Percentiles rank a stretch among this genome's conserved stretches.
phyloP scores from a whole-genome alignment of 495 filamentous ascomycete genomes.

The Podospora pseudoanserina region DNA sequence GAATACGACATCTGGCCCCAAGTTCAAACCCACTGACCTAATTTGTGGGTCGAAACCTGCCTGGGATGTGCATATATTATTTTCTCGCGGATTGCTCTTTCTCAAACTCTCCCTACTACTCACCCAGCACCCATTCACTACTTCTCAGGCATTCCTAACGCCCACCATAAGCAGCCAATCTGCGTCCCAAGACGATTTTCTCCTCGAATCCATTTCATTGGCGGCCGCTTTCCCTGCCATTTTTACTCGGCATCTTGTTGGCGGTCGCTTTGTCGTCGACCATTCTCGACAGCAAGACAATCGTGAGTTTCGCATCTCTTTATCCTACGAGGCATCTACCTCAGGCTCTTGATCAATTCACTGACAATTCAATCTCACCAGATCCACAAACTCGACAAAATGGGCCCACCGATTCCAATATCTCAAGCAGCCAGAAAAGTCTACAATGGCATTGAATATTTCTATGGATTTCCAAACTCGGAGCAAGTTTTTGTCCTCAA shows the following conservation, averaged over 20 bases:
- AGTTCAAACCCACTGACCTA: background rate
- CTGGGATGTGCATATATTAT: background rate
- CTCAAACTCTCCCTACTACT: background rate
- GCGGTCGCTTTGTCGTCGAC: no score
- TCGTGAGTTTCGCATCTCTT: no score
- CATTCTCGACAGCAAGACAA: no score
- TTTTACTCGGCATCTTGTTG: no score
- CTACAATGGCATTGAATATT: background rate
- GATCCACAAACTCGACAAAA: background rate
- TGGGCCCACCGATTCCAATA: background rate
- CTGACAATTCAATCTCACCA: background rate
- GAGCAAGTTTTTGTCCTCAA: background rate
- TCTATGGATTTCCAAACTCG: background rate
- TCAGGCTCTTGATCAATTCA: background rate
- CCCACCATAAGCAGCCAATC: no score
- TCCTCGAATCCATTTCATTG: no score
- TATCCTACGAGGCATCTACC: background rate
- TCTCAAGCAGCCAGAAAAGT: background rate
- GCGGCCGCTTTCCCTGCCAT: no score
- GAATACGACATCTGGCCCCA: background rate
- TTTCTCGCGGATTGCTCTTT: background rate
- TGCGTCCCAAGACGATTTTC: no score
- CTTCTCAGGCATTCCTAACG: background rate
- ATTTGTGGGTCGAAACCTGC: background rate
- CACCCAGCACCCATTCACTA: no score